Evolutionary conservation across 176 grass and related monocot genomes (phyloP), one percentile per base, ranked within the genome.

Genomic region (Phoenix dactylifera): DNA sequence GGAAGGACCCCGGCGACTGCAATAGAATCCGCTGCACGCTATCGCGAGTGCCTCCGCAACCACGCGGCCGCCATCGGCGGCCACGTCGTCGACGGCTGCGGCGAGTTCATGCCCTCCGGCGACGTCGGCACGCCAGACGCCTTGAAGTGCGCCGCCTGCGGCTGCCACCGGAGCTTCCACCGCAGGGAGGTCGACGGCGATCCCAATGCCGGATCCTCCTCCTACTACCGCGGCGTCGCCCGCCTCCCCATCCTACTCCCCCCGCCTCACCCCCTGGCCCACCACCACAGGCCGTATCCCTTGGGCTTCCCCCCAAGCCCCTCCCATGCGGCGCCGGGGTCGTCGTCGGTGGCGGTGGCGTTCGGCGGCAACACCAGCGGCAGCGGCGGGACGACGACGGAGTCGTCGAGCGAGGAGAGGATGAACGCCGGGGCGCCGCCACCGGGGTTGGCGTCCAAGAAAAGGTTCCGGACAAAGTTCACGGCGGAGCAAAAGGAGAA

Each of bases 11-110:
- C 9, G 9, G 32, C 32, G 32, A 7, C 32, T 39, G 32, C 32
- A 7, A 1, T 5, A 10, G 32, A 39, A 39, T 12, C 32, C 32
- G 32, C 50, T 52, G 49, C 7, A 6, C 67, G 63, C 59, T 89
- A 89, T 73, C 68, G 65, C 4, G 85, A 89, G 80, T 89, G 85
- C 73, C 77, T 84, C 51, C 85, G 85, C 56, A 89, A 89, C 73
- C 85, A 89, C 69, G 80, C 80, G 1, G 80, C 69, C 1, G 56
- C 80, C 56, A 39, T 61, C 28, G 85, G 85, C 19, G 80, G 85
- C 18, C 85, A 80, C 65, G 77, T 74, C 53, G 77, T 89, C 22
- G 85, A 89, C 60, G 85, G 85, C 1, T 89, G 85, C 80, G 80
- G 85, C 55, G 85, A 89, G 85, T 89, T 89, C 80, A 89, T 89